Conservation (phyloP, 2,329 filamentous ascomycete genomes). For the Claviceps pazoutovae region DNA sequence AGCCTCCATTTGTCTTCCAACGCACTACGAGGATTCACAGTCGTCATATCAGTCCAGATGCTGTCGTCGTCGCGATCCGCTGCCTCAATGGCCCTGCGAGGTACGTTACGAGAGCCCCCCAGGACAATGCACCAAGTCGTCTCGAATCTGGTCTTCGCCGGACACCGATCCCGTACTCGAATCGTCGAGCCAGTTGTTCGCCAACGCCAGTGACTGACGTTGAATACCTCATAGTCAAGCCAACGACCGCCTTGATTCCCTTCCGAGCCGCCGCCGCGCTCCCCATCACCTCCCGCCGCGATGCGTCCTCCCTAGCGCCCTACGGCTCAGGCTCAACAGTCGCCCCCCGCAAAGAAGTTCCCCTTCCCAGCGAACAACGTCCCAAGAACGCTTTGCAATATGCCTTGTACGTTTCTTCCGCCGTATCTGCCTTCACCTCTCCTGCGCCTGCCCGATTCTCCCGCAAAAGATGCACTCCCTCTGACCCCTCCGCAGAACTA, state of each 20-base stretch:
- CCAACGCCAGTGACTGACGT: neutral
- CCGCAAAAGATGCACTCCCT: no score
- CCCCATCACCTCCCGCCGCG: constrained; percentile 48
- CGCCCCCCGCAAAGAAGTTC: constrained; percentile 54
- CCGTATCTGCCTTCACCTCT: neutral
- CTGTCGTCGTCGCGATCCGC: constrained; percentile 35
- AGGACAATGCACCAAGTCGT: neutral
- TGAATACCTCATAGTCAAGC: constrained; percentile 40
- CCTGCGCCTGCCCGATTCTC: neutral
- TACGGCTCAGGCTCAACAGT: constrained; percentile 39
- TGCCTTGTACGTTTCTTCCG: constrained; percentile 52
- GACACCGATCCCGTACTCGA: no score
- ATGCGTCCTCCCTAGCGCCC: constrained; percentile 43
- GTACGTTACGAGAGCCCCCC: constrained; percentile 15
- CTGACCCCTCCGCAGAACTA: constrained; percentile 39
- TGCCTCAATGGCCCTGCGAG: constrained; percentile 38
- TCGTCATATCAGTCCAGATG: constrained; percentile 21
- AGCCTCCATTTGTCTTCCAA: no score
- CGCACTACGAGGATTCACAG: no score
- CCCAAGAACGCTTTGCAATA: constrained; percentile 76
- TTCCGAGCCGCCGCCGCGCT: constrained; percentile 47
- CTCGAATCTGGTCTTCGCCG: no score
- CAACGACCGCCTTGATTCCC: constrained; percentile 46
- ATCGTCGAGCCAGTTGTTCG: no score
- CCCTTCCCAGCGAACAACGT: constrained; percentile 61